A percentile compares a stretch with the other conserved stretches of the same genome.
Conservation (phyloP, 2,329 filamentous ascomycete genomes). For the Talaromyces sp. region DNA sequence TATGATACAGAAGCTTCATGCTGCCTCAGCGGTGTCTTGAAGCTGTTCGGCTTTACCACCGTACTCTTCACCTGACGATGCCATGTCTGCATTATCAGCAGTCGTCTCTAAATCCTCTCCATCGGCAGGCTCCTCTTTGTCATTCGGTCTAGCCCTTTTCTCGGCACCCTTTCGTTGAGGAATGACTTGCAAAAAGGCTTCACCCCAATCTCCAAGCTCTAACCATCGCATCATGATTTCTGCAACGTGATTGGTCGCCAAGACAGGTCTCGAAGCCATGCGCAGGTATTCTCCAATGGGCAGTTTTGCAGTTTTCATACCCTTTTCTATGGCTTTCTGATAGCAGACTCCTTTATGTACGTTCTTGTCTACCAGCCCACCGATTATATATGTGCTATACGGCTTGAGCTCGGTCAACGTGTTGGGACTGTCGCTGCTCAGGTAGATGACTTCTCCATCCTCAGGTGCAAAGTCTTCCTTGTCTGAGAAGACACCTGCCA, state of each 20-base stretch:
- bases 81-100: not conserved
- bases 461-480: slow-evolving; percentile 29
- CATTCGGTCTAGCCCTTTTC: slow-evolving; percentile 34
- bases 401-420: slow-evolving; percentile 79
- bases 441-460: slow-evolving; percentile 70
- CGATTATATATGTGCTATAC: slow-evolving; percentile 87
- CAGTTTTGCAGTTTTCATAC: slow-evolving; percentile 81
- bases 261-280: slow-evolving; percentile 79
- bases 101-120: not conserved
- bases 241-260: slow-evolving; percentile 92
- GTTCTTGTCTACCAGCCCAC: slow-evolving; percentile 93
- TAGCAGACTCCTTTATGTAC: slow-evolving; percentile 93
- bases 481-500: slow-evolving; percentile 58
- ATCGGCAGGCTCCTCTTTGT: not conserved
- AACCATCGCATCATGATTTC: slow-evolving; percentile 97
- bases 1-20: not conserved
- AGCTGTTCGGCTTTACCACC: not conserved
- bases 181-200: slow-evolving; percentile 82
- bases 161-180: slow-evolving; percentile 82
- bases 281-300: slow-evolving; percentile 95
- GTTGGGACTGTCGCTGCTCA: slow-evolving; percentile 86
- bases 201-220: slow-evolving; percentile 84
- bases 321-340: slow-evolving; percentile 68
- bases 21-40: not conserved
- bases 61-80: not conserved